Percentiles rank a stretch among this genome's conserved stretches.
Evolutionary conservation across 2,329 filamentous ascomycete genomes (phyloP).

Genomic region (Elsinoe fawcettii): DNA sequence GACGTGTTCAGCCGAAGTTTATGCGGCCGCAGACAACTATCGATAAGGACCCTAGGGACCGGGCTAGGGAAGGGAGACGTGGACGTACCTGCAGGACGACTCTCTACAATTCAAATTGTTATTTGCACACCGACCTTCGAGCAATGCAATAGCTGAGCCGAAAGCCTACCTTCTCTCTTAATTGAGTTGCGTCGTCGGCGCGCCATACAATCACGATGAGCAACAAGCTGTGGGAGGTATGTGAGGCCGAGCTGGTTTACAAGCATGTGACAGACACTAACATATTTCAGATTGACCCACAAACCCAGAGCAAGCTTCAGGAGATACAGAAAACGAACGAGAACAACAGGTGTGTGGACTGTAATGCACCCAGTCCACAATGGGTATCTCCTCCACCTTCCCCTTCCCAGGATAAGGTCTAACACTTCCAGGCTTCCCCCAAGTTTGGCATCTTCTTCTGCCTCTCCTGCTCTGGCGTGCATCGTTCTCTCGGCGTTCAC

Average conservation of each 20-base stretch:
- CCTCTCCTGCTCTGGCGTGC: constrained; percentile 87
- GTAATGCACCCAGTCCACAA: constrained; percentile 90
- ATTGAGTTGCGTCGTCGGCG: not conserved
- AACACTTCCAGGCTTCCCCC: constrained; percentile 55
- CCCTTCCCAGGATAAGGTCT: constrained; percentile 11
- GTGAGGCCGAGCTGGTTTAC: not conserved
- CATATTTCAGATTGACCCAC: constrained; percentile 63
- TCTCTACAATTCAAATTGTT: not conserved
- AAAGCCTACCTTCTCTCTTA: not conserved
- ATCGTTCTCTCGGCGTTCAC: constrained; percentile 91
- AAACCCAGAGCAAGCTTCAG: constrained; percentile 91
- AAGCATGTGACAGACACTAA: not conserved
- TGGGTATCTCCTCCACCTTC: constrained; percentile 58
- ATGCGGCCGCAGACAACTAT: constrained; percentile 13
- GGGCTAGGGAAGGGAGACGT: constrained; percentile 2
- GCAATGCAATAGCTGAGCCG: not conserved
- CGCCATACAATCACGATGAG: constrained; percentile 32
- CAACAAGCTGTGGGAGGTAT: constrained; percentile 77
- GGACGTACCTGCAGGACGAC: not conserved
- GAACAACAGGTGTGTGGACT: constrained; percentile 91
- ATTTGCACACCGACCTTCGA: not conserved
- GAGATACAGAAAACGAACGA: constrained; percentile 83
- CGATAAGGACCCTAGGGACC: constrained; percentile 7
- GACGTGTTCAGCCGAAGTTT: not conserved
- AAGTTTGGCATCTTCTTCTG: constrained; percentile 99